Evolutionary conservation across 345 rosid genomes (phyloP).

Genomic region (Pistacia vera): DNA sequence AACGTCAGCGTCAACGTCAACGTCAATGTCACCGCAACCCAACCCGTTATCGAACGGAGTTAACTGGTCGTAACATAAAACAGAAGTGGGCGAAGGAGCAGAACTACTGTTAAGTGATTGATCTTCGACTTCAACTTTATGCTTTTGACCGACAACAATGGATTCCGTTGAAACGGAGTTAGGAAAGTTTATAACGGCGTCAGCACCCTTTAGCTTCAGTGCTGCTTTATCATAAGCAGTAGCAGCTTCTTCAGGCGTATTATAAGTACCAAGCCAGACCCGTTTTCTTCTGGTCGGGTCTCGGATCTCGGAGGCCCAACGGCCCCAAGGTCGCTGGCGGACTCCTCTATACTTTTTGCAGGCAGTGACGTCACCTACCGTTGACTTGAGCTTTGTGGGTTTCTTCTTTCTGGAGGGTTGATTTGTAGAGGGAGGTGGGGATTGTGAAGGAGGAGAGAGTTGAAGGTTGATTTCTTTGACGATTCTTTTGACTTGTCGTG

Average conservation of each 20-base stretch:
- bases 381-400: neutral
- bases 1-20: no score
- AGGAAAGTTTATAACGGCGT: constrained; percentile 60
- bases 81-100: constrained; percentile 40
- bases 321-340: constrained; percentile 67
- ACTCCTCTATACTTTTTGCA: constrained; percentile 54
- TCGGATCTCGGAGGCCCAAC: constrained; percentile 70
- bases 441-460: neutral
- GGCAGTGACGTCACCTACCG: constrained; percentile 15
- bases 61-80: constrained; percentile 25
- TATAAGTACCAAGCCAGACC: constrained; percentile 57
- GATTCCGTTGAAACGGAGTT: constrained; percentile 23
- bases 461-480: constrained; percentile 37
- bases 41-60: constrained; percentile 15
- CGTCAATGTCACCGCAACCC: constrained; percentile 18
- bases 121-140: neutral
- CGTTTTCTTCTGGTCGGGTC: constrained; percentile 37
- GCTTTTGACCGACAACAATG: neutral
- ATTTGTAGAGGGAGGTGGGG: neutral
- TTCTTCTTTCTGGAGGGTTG: constrained; percentile 4
- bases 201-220: constrained; percentile 41
- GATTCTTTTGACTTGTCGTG: constrained; percentile 43
- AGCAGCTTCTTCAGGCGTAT: constrained; percentile 67
- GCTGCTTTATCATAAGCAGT: constrained; percentile 58
- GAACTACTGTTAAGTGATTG: neutral